Conservation (phyloP, 805 yeast genomes). For the Helenozyma rhizophorensis region DNA sequence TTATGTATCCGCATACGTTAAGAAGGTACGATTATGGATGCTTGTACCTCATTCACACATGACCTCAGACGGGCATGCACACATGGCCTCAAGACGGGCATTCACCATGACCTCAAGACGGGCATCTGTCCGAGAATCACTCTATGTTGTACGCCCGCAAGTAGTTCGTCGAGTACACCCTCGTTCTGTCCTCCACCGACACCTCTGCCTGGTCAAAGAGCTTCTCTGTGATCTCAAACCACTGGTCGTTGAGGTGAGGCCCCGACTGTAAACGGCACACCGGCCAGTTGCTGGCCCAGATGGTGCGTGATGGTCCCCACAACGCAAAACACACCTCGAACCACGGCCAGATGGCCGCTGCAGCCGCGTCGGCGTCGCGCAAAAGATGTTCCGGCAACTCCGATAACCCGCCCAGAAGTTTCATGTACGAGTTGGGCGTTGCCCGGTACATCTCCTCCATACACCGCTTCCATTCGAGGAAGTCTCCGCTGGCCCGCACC, state of each 20-base stretch:
- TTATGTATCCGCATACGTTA: too few relatives aligned
- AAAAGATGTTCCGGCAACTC: constrained; percentile 21
- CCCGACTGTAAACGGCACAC: constrained; percentile 25
- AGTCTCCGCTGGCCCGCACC: constrained; percentile 5
- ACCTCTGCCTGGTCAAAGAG: constrained; percentile 15
- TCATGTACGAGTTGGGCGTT: constrained; percentile 26
- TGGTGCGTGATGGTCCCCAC: constrained; percentile 25
- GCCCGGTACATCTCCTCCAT: constrained; percentile 16
- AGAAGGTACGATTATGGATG: too few relatives aligned
- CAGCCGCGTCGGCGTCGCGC: constrained; percentile 5
- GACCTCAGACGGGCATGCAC: too few relatives aligned
- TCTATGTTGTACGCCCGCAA: constrained; percentile 19
- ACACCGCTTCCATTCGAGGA: constrained; percentile 17
- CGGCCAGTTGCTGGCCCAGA: constrained; percentile 48
- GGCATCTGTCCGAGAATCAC: too few relatives aligned
- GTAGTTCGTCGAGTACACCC: constrained; percentile 16
- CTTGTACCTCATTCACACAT: too few relatives aligned
- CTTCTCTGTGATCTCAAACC: constrained; percentile 19
- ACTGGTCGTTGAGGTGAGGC: constrained; percentile 14
- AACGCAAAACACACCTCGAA: constrained; percentile 23
- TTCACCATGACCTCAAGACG: too few relatives aligned
- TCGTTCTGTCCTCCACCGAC: constrained; percentile 7
- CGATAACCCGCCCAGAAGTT: constrained; percentile 40
- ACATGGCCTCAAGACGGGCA: too few relatives aligned
- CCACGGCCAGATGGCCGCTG: constrained; percentile 27